Base-by-base conservation (phyloP, 106 monocot species). In the Dactylorhiza incarnata region DNA sequence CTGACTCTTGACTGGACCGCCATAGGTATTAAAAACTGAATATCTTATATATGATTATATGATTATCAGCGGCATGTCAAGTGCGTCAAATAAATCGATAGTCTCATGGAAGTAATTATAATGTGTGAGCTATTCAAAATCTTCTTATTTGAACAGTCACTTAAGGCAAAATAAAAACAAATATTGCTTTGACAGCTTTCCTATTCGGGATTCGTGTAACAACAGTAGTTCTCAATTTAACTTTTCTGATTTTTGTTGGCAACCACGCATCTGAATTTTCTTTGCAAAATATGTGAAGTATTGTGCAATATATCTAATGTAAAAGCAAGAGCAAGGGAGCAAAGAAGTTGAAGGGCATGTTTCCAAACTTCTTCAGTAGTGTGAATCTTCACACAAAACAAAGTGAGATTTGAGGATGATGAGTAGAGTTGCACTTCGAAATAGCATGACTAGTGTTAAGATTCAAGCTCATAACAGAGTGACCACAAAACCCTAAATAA, bases 11-110 rank as follows among this genome's bases (percentile, higher is more conserved):
- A 46, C 45, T 45, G 9, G 0, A 44, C 45, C 69, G 13, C 43
- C 26, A 44, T 68, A 68, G 68, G 68, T 68, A 37, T 43, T 44
- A 14, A 68, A 44, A 68, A 17, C 26, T 68, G 44, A 68, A 68
- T 37, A 37, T 37, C 37, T 37, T 37, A 68, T 7, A 68, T 44
- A 16, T 0, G 61, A 19, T 16, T 61, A 16, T 7, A 16, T 20
- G 19, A 5, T 62, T 23, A 62, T 23, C 61, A 54, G 14, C 5
- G 15, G 11, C 0, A 54, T 4, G 15, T 3, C 0, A 54, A 14
- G n/a, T 0, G n/a, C 6, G 54, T 54, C 14, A 54, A 54, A 54
- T 5, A 5, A 54, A 54, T 15, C 5, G 5, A 16, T 54, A 3
- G 5, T 54, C 5, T 16, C 5, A 54, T 54, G 54, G 54, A 54